A percentile compares a stretch with the other conserved stretches of the same genome.
Evolutionary conservation across 495 filamentous ascomycete species (phyloP).

Genomic region (Lophiotrema nucula): DNA sequence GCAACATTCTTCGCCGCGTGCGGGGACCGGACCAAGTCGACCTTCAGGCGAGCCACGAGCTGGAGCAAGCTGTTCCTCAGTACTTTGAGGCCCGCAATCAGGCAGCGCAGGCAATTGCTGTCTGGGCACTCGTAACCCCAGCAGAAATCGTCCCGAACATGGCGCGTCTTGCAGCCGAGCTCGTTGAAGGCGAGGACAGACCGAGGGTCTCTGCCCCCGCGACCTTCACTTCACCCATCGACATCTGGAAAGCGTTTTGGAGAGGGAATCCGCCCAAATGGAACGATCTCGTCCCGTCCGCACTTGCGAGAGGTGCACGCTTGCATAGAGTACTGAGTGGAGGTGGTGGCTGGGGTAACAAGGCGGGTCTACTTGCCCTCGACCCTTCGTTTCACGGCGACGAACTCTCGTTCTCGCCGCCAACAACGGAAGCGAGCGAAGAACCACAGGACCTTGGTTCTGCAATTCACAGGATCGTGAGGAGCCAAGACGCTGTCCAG

Average conservation of each 20-base stretch:
- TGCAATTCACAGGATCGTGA: conserved; percentile 25
- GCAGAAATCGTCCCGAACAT: neutral
- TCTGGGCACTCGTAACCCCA: conserved; percentile 70
- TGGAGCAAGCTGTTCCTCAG: conserved; percentile 64
- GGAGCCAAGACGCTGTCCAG: conserved; percentile 31
- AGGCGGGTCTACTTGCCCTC: conserved; percentile 77
- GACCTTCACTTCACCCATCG: neutral
- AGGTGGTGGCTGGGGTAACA: conserved; percentile 87
- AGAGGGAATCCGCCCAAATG: conserved; percentile 14
- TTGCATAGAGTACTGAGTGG: conserved; percentile 61
- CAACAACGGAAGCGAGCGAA: neutral
- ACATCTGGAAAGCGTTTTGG: conserved; percentile 10
- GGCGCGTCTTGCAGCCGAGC: neutral
- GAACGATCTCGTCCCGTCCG: conserved; percentile 18
- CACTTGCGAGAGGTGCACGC: conserved; percentile 29
- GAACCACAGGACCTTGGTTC: conserved; percentile 18
- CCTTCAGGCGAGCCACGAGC: conserved; percentile 70
- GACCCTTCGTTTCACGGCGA: conserved; percentile 60
- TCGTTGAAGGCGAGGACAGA: too few species aligned
- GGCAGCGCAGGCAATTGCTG: conserved; percentile 52
- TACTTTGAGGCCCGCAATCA: conserved; percentile 54
- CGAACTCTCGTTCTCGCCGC: neutral
- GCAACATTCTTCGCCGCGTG: conserved; percentile 77
- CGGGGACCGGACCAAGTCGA: conserved; percentile 46
- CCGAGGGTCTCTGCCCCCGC: too few species aligned